Percentiles rank a stretch among this genome's conserved stretches.
These are phyloP conservation scores for Novymonas esmeraldas DNA, from an alignment of 208 protist genomes.

Conservation along the genomic window DNA sequence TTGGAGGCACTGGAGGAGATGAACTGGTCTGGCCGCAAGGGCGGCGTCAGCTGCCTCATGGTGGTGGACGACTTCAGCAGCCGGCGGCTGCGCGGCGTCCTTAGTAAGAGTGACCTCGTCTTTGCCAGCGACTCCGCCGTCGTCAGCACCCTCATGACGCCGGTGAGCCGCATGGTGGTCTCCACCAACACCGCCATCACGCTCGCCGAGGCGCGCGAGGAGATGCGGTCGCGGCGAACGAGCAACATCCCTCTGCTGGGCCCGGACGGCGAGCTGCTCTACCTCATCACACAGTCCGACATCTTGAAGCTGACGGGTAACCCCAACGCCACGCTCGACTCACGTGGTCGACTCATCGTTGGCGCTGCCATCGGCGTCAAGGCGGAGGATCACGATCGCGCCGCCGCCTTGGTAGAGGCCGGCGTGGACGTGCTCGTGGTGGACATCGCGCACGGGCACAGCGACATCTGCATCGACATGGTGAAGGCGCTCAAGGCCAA, in stretches of 20 bases:
- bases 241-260: slow-evolving; percentile 76
- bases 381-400: slow-evolving; percentile 67
- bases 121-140: slow-evolving; percentile 49
- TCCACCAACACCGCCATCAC: slow-evolving; percentile 62
- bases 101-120: slow-evolving; percentile 69
- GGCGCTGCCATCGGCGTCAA: slow-evolving; percentile 90
- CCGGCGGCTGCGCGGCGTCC: slow-evolving; percentile 65
- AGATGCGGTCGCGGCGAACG: slow-evolving; percentile 67
- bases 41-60: slow-evolving; percentile 81
- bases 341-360: slow-evolving; percentile 75
- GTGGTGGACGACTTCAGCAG: slow-evolving; percentile 57
- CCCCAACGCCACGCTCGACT: slow-evolving; percentile 70
- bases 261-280: slow-evolving; percentile 58
- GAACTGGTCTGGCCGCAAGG: slow-evolving; percentile 77
- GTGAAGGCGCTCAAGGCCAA: slow-evolving; percentile 74
- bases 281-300: slow-evolving; percentile 83
- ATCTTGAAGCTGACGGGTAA: slow-evolving; percentile 84
- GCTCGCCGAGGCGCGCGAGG: slow-evolving; percentile 59
- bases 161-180: slow-evolving; percentile 51
- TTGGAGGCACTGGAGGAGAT: slow-evolving; percentile 59
- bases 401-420: slow-evolving; percentile 62
- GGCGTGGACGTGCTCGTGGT: slow-evolving; percentile 89
- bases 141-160: slow-evolving; percentile 75
- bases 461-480: slow-evolving; percentile 86
- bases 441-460: slow-evolving; percentile 93